Percentiles rank a stretch among this genome's conserved stretches.
Conservation (phyloP, 352 stramenopile genomes). For the Globisporangium abappressorium region DNA sequence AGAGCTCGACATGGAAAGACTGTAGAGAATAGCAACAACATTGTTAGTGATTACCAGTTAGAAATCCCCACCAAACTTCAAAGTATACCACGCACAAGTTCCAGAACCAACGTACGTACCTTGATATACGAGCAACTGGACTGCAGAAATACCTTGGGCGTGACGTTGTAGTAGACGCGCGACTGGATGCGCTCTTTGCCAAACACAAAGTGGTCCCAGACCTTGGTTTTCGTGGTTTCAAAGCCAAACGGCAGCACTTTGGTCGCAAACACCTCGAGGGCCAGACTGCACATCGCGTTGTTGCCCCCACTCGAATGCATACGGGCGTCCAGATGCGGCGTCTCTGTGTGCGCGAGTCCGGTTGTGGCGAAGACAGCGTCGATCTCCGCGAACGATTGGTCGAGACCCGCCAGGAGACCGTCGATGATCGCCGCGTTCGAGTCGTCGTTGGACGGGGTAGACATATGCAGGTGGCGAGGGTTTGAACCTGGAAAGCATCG, state of each 20-base stretch:
- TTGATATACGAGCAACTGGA: conserved; percentile 1
- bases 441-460: not conserved
- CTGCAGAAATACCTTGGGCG: conserved; percentile 8
- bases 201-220: conserved; percentile 9
- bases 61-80: not conserved
- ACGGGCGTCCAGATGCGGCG: conserved; percentile 20
- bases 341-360: conserved; percentile 17
- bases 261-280: conserved; percentile 6
- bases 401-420: conserved; percentile 31
- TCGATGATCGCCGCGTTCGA: conserved; percentile 32
- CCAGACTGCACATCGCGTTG: not conserved
- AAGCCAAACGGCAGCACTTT: conserved; percentile 11
- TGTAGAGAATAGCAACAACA: not conserved
- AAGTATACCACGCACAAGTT: not conserved
- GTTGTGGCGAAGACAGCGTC: conserved; percentile 31
- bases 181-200: not conserved
- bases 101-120: not conserved
- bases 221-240: not conserved
- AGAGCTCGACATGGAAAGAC: conserved; percentile 27
- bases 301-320: conserved; percentile 15
- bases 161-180: conserved; percentile 14
- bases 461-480: not conserved
- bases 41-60: not conserved
- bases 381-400: conserved; percentile 28
- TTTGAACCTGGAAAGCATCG: not conserved